Conservation (phyloP, 441 rosid species). For the Pelargonium cotyledonis region DNA sequence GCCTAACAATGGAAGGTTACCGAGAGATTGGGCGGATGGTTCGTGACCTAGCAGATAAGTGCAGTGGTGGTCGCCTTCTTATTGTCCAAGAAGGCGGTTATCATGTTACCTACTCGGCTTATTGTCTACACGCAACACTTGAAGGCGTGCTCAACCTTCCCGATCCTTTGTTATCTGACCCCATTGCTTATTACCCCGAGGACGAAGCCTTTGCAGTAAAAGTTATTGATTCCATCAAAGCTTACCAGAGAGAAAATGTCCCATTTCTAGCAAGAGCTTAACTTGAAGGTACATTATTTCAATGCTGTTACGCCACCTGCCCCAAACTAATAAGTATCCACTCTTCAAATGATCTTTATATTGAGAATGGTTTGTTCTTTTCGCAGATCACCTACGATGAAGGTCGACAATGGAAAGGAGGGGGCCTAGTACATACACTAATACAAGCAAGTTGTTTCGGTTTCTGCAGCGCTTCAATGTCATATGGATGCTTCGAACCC, state of each 20-base stretch:
- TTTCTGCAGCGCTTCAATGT: too few species aligned
- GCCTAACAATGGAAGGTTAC: slow-evolving; percentile 80
- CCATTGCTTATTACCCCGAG: slow-evolving; percentile 66
- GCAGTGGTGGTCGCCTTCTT: slow-evolving; percentile 56
- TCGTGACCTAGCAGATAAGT: slow-evolving; percentile 38
- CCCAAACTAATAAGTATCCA: too few species aligned
- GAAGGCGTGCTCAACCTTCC: slow-evolving; percentile 73
- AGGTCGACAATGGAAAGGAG: too few species aligned
- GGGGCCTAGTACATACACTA: too few species aligned
- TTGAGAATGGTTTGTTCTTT: too few species aligned
- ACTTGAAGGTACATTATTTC: slow-evolving; percentile 5
- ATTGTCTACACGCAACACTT: slow-evolving; percentile 76
- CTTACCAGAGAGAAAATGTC: slow-evolving; percentile 36
- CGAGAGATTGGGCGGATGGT: slow-evolving; percentile 54
- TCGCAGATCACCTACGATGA: too few species aligned
- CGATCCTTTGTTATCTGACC: slow-evolving; percentile 45
- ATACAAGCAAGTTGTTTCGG: too few species aligned
- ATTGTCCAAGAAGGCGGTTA: slow-evolving; percentile 95
- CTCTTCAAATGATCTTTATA: too few species aligned
- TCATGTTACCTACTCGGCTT: slow-evolving; percentile 81
- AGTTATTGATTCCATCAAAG: slow-evolving; percentile 47
- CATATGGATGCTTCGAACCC: too few species aligned
- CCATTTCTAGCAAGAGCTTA: slow-evolving; percentile 44
- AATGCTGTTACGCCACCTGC: too few species aligned
- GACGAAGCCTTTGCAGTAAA: slow-evolving; percentile 48